Base-by-base conservation (phyloP, 345 rosid genomes). In the Salix arbutifolia region DNA sequence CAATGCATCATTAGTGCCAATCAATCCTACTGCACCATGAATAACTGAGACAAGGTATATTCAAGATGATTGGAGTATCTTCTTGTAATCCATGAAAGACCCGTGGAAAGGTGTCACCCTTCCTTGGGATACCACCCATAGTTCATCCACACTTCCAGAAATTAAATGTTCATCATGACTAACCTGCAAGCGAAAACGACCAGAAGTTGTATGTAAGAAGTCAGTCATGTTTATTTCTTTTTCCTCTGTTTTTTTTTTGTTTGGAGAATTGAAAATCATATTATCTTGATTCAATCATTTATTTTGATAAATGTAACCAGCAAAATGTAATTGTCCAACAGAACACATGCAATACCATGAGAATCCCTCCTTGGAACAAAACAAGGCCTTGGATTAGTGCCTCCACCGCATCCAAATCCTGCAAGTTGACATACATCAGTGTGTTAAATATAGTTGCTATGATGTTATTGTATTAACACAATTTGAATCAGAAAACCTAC, bases 401-500 rank as follows among this genome's bases (percentile, higher is more conserved):
- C 85, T 95, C 99, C 87, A 93, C 99, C 18, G 99, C 99, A 85
- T 95, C 99, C 89, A 95, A 82, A 87, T 95, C 99, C 98, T 94
- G 81, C 79, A 84, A 58, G 80, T 77, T 37, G 69, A 65, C 60
- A 66, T 2, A 30, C 58, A 79, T 44, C 42, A 13, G 26, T 26
- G 11, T 28, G 67, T 83, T 73, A 72, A 17, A 46, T 61, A 26
- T 61, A 56, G 62, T 46, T 60, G 21, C 70, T 23, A 21, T 26
- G 7, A 12, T 9, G 23, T 23, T 53, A 7, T 14, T 6, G 4
- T 25, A 17, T n/a, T 8, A 35, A 38, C 42, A 33, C 5, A 58
- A 4, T 37, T 12, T 5, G 13, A 23, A 6, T 5, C 30, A 26
- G 2, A 62, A 26, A 9, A 3, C 6, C 4, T n/a, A 40, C 28